Evolutionary conservation across 2,329 filamentous ascomycete species (phyloP), one percentile per base, ranked within the genome.

Genomic region (Colletotrichum karsti): DNA sequence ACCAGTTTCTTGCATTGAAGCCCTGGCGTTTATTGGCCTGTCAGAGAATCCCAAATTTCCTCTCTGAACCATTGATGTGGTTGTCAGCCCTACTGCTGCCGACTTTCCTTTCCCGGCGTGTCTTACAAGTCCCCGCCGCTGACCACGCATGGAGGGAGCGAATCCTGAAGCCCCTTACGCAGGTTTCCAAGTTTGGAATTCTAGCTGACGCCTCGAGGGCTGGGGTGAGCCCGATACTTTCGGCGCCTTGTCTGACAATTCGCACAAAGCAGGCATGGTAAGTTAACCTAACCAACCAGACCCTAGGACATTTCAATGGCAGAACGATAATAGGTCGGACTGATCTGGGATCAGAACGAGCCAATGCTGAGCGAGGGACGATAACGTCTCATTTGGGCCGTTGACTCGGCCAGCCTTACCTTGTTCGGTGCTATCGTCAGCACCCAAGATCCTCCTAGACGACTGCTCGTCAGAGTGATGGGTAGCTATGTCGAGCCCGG

Each of bases 371-470:
- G 24, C 44, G 44, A 48, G 42, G 48, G 13, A 35, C 13, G 33
- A 22, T 7, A 13, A n/a, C 26, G 20, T 41, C 35, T 24, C 7
- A 7, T 30, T 56, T 30, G 24, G 48, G 41, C n/a, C 22, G 46
- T 30, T 18, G 18, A 18, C 12, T 20, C 33, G 35, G 15, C 42
- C 15, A 9, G 12, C 20, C 22, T 58, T 28, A 15, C 37, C 37
- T 4, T n/a, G 15, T 58, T 48, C 7, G 46, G 44, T 59, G 46
- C 30, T 54, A 42, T 67, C 22, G 64, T 67, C 64, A 67, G 64
- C 64, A 58, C 33, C 33, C 24, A 22, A 18, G 42, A 67, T 63
- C 39, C 60, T 46, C 10, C 30, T 10, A 24, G 30, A 41, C 33
- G 50, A 18, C 56, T n/a, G n/a, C 24, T 44, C 35, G 7, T 42